A percentile compares a stretch with the other conserved stretches of the same genome.
Conservation (phyloP, 371 early-diverging fungal species). For the Basidiobolus meristosporus region DNA sequence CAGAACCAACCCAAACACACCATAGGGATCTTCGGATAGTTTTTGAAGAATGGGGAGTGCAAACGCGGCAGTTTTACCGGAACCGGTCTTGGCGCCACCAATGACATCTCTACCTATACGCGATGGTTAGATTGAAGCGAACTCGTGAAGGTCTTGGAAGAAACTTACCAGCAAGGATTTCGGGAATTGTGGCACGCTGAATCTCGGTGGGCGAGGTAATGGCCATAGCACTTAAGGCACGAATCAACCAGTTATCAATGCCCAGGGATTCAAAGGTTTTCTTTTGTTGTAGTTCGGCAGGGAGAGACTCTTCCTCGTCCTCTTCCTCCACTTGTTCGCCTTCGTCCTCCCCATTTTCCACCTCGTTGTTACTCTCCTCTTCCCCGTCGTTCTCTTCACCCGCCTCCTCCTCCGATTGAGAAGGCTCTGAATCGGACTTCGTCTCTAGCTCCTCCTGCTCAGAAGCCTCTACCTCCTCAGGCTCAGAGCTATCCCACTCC, state of each 20-base stretch:
- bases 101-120: conserved; percentile 64
- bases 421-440: too few species aligned
- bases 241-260: conserved; percentile 60
- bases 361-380: too few species aligned
- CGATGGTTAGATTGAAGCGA: neutral
- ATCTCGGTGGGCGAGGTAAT: conserved; percentile 87
- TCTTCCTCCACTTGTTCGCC: too few species aligned
- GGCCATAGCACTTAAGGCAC: conserved; percentile 55
- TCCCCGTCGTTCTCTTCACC: too few species aligned
- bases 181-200: conserved; percentile 71
- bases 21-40: conserved; percentile 81
- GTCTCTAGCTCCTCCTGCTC: too few species aligned
- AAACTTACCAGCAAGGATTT: conserved; percentile 32
- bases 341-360: too few species aligned
- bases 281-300: too few species aligned
- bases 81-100: conserved; percentile 96
- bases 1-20: conserved; percentile 83
- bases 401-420: too few species aligned
- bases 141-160: neutral
- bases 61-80: conserved; percentile 99
- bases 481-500: too few species aligned
- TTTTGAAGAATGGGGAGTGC: conserved; percentile 93
- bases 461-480: too few species aligned
- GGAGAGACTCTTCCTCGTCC: too few species aligned
- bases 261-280: conserved; percentile 37